Percentiles rank a stretch among this genome's conserved stretches.
Evolutionary conservation across 73 alveolate species (phyloP).

Genomic region (Paramecium octaurelia): DNA sequence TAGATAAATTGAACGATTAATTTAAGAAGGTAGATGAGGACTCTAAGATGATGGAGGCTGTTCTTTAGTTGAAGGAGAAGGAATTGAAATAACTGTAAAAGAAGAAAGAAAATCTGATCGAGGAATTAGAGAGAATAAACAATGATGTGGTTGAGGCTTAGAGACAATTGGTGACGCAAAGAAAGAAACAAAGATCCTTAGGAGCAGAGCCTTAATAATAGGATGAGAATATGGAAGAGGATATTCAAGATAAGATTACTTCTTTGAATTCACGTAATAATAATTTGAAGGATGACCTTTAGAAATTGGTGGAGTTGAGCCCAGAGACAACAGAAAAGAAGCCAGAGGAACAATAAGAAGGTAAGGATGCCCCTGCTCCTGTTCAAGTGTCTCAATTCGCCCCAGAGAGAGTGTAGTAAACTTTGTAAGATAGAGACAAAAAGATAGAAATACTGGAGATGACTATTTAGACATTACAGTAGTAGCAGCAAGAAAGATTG

Average conservation of each 20-base stretch:
- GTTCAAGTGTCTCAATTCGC: not conserved
- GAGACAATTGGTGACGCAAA: not conserved
- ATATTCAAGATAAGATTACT: not conserved
- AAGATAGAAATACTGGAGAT: not conserved
- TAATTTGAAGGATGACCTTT: not conserved
- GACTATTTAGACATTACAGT: not conserved
- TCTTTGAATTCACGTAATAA: not conserved
- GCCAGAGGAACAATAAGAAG: not conserved
- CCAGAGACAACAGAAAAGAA: not conserved
- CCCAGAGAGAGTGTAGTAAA: not conserved
- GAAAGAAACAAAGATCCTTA: not conserved
- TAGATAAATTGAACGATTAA: slow-evolving; percentile 20
- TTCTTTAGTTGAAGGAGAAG: slow-evolving; percentile 13
- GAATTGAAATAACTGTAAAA: not conserved
- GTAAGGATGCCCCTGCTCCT: not conserved
- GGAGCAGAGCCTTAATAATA: not conserved
- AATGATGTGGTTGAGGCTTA: not conserved
- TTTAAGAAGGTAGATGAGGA: slow-evolving; percentile 32
- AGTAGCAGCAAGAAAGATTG: not conserved
- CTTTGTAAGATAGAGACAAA: not conserved
- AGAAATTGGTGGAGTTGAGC: slow-evolving; percentile 5
- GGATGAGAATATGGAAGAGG: not conserved
- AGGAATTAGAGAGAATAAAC: not conserved
- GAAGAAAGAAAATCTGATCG: not conserved
- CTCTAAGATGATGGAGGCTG: slow-evolving; percentile 20